Evolutionary conservation across 495 filamentous ascomycete species (phyloP).

Genomic region (Aspergillus ellipticus): DNA sequence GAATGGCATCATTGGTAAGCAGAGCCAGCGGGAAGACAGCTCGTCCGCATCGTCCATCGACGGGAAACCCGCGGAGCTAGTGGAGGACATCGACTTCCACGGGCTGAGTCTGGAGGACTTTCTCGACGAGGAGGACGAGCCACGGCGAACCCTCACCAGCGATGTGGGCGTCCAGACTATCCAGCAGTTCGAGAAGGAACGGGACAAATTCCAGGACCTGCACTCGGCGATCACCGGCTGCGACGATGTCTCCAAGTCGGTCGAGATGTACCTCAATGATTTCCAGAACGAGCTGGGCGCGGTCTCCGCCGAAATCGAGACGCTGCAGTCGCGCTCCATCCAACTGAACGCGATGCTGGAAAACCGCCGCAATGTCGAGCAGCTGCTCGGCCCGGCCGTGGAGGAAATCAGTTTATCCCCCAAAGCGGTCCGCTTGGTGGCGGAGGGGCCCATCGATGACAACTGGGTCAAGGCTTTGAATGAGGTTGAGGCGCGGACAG

Average conservation of each 20-base stretch:
- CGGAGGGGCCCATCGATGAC: slow-evolving; percentile 86
- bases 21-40: slow-evolving; percentile 20
- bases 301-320: slow-evolving; percentile 94
- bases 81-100: slow-evolving; percentile 73
- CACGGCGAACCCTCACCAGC: slow-evolving; percentile 34
- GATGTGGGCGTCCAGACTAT: slow-evolving; percentile 62
- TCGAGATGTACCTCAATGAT: slow-evolving; percentile 84
- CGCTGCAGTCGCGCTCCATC: slow-evolving; percentile 78
- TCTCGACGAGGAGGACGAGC: slow-evolving; percentile 41
- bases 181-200: slow-evolving; percentile 83
- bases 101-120: slow-evolving; percentile 73
- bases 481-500: slow-evolving; percentile 76
- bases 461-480: slow-evolving; percentile 80
- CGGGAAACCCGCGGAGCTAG: slow-evolving; percentile 42
- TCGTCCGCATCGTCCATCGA: not conserved
- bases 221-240: slow-evolving; percentile 85
- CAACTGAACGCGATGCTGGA: slow-evolving; percentile 82
- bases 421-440: slow-evolving; percentile 71
- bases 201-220: slow-evolving; percentile 85
- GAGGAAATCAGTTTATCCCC: slow-evolving; percentile 90
- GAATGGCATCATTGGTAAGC: slow-evolving; percentile 62
- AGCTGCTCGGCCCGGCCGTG: slow-evolving; percentile 80
- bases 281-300: slow-evolving; percentile 89
- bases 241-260: slow-evolving; percentile 88
- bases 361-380: slow-evolving; percentile 86